Evolutionary conservation across 257 asterid species (phyloP).

Genomic region (Fraxinus excelsior): DNA sequence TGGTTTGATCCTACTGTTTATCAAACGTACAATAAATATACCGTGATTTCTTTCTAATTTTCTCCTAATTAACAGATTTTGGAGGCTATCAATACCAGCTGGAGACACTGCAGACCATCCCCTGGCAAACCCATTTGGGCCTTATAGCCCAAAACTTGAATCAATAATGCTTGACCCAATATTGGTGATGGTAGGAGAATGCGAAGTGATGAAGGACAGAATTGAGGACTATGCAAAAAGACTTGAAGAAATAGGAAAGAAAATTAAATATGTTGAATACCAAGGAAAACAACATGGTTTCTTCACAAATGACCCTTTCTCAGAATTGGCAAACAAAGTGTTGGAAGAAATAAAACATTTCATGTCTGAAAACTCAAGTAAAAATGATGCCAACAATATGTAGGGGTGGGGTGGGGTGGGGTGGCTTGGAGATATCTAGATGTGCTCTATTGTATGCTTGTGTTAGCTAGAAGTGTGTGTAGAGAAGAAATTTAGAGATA

Average conservation of each 20-base stretch:
- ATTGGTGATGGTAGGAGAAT: conserved; percentile 57
- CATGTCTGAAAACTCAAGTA: conserved; percentile 27
- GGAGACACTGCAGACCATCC: conserved; percentile 61
- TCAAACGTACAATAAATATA: too few relatives aligned
- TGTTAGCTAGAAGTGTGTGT: background rate
- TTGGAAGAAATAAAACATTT: conserved; percentile 40
- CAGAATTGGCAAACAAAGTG: conserved; percentile 38
- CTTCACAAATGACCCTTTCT: conserved; percentile 56
- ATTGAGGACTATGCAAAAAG: conserved; percentile 47
- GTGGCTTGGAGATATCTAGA: background rate
- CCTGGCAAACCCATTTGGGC: conserved; percentile 74
- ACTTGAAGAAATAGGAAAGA: conserved; percentile 46
- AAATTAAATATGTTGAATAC: conserved; percentile 36
- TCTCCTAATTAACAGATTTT: conserved; percentile 43
- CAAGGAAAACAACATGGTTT: conserved; percentile 61
- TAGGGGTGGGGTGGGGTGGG: background rate
- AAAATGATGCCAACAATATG: background rate
- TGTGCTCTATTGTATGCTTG: background rate
- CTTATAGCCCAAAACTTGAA: conserved; percentile 50
- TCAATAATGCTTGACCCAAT: conserved; percentile 48
- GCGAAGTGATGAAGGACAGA: conserved; percentile 65
- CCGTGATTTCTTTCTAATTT: background rate
- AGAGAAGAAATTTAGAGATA: background rate
- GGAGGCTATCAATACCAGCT: conserved; percentile 66
- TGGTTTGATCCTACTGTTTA: too few relatives aligned